These are phyloP conservation scores for Termitomyces sp. DNA, from an alignment of 768 basidiomycete species.

Conservation along the genomic window DNA sequence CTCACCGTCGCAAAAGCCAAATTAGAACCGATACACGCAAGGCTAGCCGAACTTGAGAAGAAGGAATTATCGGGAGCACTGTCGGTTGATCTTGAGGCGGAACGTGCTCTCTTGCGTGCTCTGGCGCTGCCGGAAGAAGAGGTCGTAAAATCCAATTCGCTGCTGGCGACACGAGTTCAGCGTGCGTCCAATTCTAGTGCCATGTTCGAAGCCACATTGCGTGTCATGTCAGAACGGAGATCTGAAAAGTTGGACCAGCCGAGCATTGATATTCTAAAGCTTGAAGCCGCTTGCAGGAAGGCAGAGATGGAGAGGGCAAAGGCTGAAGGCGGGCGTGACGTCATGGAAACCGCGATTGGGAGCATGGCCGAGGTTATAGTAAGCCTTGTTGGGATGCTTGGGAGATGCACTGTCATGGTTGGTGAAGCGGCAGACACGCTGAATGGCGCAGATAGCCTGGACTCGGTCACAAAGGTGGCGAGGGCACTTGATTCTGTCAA, in stretches of 20 bases:
- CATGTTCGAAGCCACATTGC: slow-evolving; percentile 84
- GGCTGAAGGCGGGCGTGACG: slow-evolving; percentile 63
- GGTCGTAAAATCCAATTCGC: slow-evolving; percentile 53
- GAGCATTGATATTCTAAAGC: slow-evolving; percentile 64
- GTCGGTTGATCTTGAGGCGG: slow-evolving; percentile 64
- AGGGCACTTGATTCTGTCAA: slow-evolving; percentile 49
- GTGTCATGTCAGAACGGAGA: slow-evolving; percentile 76
- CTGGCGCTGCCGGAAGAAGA: slow-evolving; percentile 72
- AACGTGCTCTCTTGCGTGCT: slow-evolving; percentile 63
- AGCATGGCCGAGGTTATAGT: slow-evolving; percentile 68
- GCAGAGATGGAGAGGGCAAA: slow-evolving; percentile 70
- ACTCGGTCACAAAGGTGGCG: slow-evolving; percentile 44
- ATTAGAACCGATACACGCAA: slow-evolving; percentile 56
- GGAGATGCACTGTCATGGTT: slow-evolving; percentile 71
- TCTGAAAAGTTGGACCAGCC: slow-evolving; percentile 77
- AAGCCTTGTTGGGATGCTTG: slow-evolving; percentile 75
- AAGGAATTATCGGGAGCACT: slow-evolving; percentile 35
- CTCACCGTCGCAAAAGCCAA: slow-evolving; percentile 68
- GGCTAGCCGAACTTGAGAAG: slow-evolving; percentile 55
- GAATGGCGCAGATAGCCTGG: slow-evolving; percentile 23
- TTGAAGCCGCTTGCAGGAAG: slow-evolving; percentile 61
- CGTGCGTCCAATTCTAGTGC: slow-evolving; percentile 71
- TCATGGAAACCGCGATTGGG: slow-evolving; percentile 55
- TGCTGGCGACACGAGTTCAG: slow-evolving; percentile 54
- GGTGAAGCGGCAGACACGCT: slow-evolving; percentile 50